These are phyloP conservation scores for Gamarada debralockiae DNA, from an alignment of 495 filamentous ascomycete genomes.

Conservation along the genomic window DNA sequence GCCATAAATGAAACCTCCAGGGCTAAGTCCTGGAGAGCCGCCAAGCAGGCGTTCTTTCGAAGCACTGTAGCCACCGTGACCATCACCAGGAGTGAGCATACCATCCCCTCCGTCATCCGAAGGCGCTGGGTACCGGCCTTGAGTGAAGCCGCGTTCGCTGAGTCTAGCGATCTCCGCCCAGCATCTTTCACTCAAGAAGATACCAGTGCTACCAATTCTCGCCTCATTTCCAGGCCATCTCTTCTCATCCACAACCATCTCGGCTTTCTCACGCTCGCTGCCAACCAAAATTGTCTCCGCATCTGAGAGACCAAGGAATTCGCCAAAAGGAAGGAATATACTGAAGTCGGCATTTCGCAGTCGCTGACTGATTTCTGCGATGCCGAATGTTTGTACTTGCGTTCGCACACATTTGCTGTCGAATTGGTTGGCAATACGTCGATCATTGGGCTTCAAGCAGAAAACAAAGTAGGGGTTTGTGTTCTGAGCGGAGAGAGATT, in stretches of 20 bases:
- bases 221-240: slow-evolving; percentile 92
- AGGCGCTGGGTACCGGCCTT: slow-evolving; percentile 42
- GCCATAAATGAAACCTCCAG: slow-evolving; percentile 54
- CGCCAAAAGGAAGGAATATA: slow-evolving; percentile 90
- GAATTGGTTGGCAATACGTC: slow-evolving; percentile 96
- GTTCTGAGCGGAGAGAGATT: slow-evolving; percentile 72
- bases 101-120: slow-evolving; percentile 45
- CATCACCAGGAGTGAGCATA: slow-evolving; percentile 32
- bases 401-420: slow-evolving; percentile 96
- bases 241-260: slow-evolving; percentile 82
- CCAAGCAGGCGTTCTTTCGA: slow-evolving; percentile 68
- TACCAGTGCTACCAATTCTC: slow-evolving; percentile 82
- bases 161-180: slow-evolving; percentile 86
- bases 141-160: slow-evolving; percentile 53
- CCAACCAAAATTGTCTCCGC: slow-evolving; percentile 79
- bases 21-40: slow-evolving; percentile 45
- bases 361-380: slow-evolving; percentile 93
- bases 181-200: slow-evolving; percentile 92
- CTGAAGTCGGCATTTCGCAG: slow-evolving; percentile 92
- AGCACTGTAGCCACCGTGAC: slow-evolving; percentile 53
- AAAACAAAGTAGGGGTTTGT: slow-evolving; percentile 95
- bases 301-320: slow-evolving; percentile 88
- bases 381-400: slow-evolving; percentile 92
- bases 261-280: slow-evolving; percentile 88
- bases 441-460: slow-evolving; percentile 95